These are phyloP conservation scores for Fusarium longipes DNA, from an alignment of 2,329 filamentous ascomycete species.

Conservation along the genomic window DNA sequence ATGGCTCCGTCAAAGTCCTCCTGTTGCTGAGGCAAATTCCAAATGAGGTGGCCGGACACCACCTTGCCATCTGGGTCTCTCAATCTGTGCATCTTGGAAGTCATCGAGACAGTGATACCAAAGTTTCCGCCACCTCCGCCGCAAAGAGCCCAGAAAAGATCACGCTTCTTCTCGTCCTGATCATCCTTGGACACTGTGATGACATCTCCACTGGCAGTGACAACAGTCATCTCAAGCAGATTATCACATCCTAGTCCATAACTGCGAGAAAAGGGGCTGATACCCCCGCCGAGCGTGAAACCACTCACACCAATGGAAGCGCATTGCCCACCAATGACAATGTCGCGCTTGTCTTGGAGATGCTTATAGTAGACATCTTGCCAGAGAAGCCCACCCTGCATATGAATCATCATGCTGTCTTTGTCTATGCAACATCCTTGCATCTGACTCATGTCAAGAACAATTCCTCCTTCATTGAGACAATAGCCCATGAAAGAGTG, in stretches of 20 bases:
- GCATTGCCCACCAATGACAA: conserved; percentile 4
- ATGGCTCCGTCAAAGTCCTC: not conserved
- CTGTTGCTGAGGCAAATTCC: conserved; percentile 8
- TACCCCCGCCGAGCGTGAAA: conserved; percentile 8
- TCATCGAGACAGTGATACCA: conserved; percentile 2
- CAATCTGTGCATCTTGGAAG: not conserved
- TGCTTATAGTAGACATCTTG: conserved; percentile 9
- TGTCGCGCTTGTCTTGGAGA: conserved; percentile 8
- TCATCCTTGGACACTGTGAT: not conserved
- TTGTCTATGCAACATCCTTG: not conserved
- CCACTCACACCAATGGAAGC: conserved; percentile 2
- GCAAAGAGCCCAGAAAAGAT: conserved; percentile 17
- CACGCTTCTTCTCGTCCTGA: not conserved
- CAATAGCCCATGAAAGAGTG: conserved; percentile 11
- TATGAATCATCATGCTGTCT: not conserved
- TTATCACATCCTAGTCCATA: conserved; percentile 14
- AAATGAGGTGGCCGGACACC: not conserved
- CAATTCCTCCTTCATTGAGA: conserved; percentile 3
- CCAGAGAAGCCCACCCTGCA: conserved; percentile 2
- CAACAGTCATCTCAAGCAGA: not conserved
- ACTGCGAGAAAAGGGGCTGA: conserved; percentile 8
- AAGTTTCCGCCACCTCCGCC: conserved; percentile 10
- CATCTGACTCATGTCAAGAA: conserved; percentile 13
- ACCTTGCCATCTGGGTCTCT: not conserved
- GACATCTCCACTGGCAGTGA: not conserved